Percentiles rank a stretch among this genome's conserved stretches.
Conservation (phyloP, 805 yeast species). For the Saturnispora dispora region DNA sequence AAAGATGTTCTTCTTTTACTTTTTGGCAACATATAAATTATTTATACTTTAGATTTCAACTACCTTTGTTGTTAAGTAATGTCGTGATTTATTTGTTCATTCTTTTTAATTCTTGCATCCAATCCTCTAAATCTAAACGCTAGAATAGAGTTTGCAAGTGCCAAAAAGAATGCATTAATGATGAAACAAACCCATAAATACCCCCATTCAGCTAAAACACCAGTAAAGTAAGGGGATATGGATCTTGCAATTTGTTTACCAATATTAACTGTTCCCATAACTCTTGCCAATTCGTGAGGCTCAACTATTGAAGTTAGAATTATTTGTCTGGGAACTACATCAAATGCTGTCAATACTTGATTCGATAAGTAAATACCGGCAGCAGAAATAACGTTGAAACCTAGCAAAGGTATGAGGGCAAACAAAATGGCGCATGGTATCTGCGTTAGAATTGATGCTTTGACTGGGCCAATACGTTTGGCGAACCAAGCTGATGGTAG, state of each 20-base stretch:
- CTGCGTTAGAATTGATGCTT: conserved; percentile 65
- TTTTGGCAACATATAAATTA: background rate
- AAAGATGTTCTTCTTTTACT: background rate
- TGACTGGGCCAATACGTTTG: conserved; percentile 63
- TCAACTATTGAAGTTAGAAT: conserved; percentile 60
- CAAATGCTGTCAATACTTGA: conserved; percentile 68
- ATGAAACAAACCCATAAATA: conserved; percentile 41
- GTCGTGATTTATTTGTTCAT: conserved; percentile 16
- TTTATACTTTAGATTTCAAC: background rate
- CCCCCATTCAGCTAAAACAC: conserved; percentile 50
- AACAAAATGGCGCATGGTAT: conserved; percentile 67
- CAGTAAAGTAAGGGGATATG: conserved; percentile 74
- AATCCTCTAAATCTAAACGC: conserved; percentile 34
- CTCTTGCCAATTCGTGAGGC: conserved; percentile 56
- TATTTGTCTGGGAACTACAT: conserved; percentile 85
- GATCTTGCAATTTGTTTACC: conserved; percentile 81
- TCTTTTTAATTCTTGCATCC: conserved; percentile 25
- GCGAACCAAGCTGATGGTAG: conserved; percentile 70
- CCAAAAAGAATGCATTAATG: conserved; percentile 42
- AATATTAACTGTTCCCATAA: conserved; percentile 79
- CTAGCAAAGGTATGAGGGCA: conserved; percentile 41
- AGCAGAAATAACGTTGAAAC: conserved; percentile 32
- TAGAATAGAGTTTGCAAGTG: conserved; percentile 39
- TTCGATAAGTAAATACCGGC: conserved; percentile 44
- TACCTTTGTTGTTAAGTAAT: conserved; percentile 7